Conservation (phyloP, 164 flowering plant genomes). For the Kalanchoe fedtschenkoi region DNA sequence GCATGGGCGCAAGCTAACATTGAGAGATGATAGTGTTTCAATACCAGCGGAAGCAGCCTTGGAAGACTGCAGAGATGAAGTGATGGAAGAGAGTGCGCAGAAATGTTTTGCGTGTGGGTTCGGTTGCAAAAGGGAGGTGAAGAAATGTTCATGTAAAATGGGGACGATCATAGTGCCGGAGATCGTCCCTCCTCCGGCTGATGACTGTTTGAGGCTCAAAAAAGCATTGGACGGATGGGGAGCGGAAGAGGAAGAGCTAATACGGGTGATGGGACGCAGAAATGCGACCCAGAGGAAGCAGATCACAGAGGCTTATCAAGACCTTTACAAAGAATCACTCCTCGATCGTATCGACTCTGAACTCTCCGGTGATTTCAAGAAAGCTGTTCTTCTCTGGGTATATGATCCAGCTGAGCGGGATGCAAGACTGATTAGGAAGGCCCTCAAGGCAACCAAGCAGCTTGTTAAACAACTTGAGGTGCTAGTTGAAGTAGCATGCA, state of each 20-base stretch:
- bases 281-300: slow-evolving; percentile 50
- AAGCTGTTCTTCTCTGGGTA: slow-evolving; percentile 59
- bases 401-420: slow-evolving; percentile 71
- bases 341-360: slow-evolving; percentile 48
- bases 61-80: too few relatives aligned
- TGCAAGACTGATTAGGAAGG: slow-evolving; percentile 52
- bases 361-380: slow-evolving; percentile 78
- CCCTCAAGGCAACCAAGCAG: slow-evolving; percentile 32
- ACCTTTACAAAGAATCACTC: slow-evolving; percentile 54
- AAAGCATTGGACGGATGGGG: slow-evolving; percentile 63
- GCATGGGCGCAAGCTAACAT: too few relatives aligned
- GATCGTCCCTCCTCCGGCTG: slow-evolving; percentile 44
- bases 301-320: slow-evolving; percentile 53
- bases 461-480: slow-evolving; percentile 27
- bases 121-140: too few relatives aligned
- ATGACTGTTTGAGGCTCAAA: slow-evolving; percentile 45
- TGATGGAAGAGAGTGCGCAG: too few relatives aligned
- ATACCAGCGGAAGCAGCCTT: too few relatives aligned
- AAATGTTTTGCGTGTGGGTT: too few relatives aligned
- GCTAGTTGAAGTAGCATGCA: slow-evolving; percentile 70
- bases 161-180: slow-evolving; percentile 53
- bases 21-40: too few relatives aligned
- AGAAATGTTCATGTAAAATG: too few relatives aligned
- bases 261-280: slow-evolving; percentile 53
- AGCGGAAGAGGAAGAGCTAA: slow-evolving; percentile 65